Base-by-base conservation (phyloP, 805 yeast species). In the Lipomyces sp. region DNA sequence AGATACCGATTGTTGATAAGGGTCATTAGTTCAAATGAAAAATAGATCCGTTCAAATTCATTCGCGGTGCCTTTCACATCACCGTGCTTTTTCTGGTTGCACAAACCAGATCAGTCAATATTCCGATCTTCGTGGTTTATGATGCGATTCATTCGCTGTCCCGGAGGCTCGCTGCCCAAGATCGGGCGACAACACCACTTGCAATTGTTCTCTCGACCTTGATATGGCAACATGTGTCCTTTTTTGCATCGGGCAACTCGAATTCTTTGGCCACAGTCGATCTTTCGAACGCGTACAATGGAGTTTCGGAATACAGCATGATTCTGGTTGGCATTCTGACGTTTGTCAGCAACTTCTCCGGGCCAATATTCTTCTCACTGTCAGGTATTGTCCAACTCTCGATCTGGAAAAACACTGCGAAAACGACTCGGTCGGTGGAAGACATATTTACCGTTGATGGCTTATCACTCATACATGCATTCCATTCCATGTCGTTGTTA, bases 181-280 rank as follows among this genome's bases (percentile, higher is more conserved):
- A 45, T 6, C 30, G 50, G 8, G 32, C 33, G 1, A 29, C 62
- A 18, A 24, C 63, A 8, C 55, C 67, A 5, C 8, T 62, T n/a
- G 13, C 60, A 11, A 53, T 68, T 3, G 63, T 60, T 11, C 15
- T 68, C 18, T 59, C 71, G 10, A 60, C 71, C 1, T 5, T 68
- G 13, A 59, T 89, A 30, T 70, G 92, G 59, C 96, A 92, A 75
- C 87, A 91, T 71, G 80, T 92, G 53, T 79, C 92, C 0, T 95
- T 94, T 75, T 95, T 90, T 79, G 90, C 90, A 29, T 82, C 89
- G 75, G 98, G 98, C 0, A 91, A 90, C 60, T 92, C 98, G 0
- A 95, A 95, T 74, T 91, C 97, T 51, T 82, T 95, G 71, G 94
- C 98, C 0, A 89, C 98, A 0, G 87, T 95, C 30, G 98, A 94